Evolutionary conservation across 257 asterid species (phyloP).

Genomic region (Solanum ahanhuiri): DNA sequence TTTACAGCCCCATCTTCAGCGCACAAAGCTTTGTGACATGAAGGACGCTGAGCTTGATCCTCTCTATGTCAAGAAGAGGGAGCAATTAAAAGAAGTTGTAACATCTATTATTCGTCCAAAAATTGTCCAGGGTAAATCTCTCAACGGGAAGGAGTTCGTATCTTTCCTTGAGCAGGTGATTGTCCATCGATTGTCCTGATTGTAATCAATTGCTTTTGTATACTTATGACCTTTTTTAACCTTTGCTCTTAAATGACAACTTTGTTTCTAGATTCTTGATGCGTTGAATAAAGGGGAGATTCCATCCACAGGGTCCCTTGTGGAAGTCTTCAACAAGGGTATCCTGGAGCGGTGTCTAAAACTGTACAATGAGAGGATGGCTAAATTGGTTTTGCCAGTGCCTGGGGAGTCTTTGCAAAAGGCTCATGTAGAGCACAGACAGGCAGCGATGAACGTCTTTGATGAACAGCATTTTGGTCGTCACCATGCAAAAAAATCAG

Average conservation of each 20-base stretch:
- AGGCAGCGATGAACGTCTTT: slow-evolving; percentile 53
- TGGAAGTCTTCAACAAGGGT: slow-evolving; percentile 89
- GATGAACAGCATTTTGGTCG: slow-evolving; percentile 98
- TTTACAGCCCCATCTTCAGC: slow-evolving; percentile 89
- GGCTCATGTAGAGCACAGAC: slow-evolving; percentile 56
- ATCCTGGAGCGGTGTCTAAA: slow-evolving; percentile 77
- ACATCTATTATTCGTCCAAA: slow-evolving; percentile 83
- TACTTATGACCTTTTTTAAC: not conserved
- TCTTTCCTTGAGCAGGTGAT: slow-evolving; percentile 82
- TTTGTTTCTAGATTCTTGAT: slow-evolving; percentile 66
- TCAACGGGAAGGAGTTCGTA: slow-evolving; percentile 87
- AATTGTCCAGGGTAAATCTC: slow-evolving; percentile 96
- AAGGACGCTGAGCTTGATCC: slow-evolving; percentile 86
- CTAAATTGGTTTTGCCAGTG: slow-evolving; percentile 46
- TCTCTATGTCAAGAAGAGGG: slow-evolving; percentile 72
- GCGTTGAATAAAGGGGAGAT: slow-evolving; percentile 99
- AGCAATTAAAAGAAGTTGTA: slow-evolving; percentile 63
- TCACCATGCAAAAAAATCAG: slow-evolving; percentile 84
- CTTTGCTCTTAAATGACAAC: not conserved
- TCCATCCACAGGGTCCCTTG: slow-evolving; percentile 98
- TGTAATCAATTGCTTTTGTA: not conserved
- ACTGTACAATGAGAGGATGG: slow-evolving; percentile 50
- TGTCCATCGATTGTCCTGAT: slow-evolving; percentile 6
- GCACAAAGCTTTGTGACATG: slow-evolving; percentile 96
- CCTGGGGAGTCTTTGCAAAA: slow-evolving; percentile 50